Evolutionary conservation across 208 protist species (phyloP), one percentile per base, ranked within the genome.

Genomic region (Wallacemonas sp.): DNA sequence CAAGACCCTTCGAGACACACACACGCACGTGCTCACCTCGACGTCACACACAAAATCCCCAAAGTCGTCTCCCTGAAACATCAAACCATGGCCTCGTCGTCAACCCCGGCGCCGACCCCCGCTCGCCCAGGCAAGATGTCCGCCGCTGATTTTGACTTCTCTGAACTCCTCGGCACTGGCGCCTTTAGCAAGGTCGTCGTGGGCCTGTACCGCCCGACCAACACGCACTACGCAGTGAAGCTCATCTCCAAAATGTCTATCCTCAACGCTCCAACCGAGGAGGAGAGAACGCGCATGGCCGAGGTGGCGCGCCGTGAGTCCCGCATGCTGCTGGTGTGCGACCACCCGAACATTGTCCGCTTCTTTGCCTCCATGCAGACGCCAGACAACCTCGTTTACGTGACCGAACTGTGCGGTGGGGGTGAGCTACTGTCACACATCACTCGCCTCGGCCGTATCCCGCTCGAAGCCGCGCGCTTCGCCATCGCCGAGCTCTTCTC

Each of bases 401-500:
- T 93, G 13, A 93, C 85, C 0, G 87, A 96, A 73, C 63, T 94
- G 21, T 96, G 91, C 62, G 75, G 87, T 17, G 91, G 91, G 21
- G 91, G 91, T 12, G 91, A 96, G 66, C 78, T 96, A 29, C 83
- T 92, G 37, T 66, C 89, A 24, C 68, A 65, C 27, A 92, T 96
- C 48, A 78, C 76, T 29, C 32, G 52, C 1, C 73, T 69, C 21
- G 68, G 81, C 38, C 78, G 68, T 59, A 83, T 96, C 55, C 87
- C 91, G 2, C 80, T 96, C 57, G 87, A 96, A 37, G 91, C 91
- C 9, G 76, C 83, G 9, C 75, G 91, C 50, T 79, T 86, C 71
- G 79, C 81, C 63, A 94, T 94, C 29, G 93, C 96, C 12, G 97
- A 99, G 73, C 78, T 98, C 22, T 87, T 98, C 46, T 87, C 96